Conservation (phyloP, 441 rosid species). For the Populus hybrid region DNA sequence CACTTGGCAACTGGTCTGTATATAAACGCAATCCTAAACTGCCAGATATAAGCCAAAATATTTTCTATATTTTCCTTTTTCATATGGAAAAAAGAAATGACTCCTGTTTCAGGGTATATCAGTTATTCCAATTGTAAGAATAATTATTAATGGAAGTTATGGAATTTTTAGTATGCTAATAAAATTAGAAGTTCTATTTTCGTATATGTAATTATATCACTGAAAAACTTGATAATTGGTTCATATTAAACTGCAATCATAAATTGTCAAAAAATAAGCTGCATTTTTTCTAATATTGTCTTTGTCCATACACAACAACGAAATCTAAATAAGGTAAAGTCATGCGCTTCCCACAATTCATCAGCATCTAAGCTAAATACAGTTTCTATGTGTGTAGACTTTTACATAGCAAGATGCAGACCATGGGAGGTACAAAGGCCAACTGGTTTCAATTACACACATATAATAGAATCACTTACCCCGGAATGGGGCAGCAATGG, state of each 20-base stretch:
- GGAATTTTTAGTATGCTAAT: background rate
- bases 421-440: background rate
- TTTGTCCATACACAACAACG: background rate
- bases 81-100: background rate
- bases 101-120: background rate
- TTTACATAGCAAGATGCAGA: slow-evolving; percentile 7
- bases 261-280: background rate
- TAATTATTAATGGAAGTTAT: background rate
- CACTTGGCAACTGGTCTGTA: background rate
- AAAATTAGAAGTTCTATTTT: background rate
- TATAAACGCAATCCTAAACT: background rate
- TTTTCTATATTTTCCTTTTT: background rate
- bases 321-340: background rate
- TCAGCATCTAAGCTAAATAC: background rate
- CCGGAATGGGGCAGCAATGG: slow-evolving; percentile 89
- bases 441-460: background rate
- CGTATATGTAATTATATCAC: too few species aligned
- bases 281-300: background rate
- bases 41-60: background rate
- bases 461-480: slow-evolving; percentile 41
- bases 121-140: background rate
- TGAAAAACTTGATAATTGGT: background rate
- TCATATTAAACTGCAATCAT: background rate
- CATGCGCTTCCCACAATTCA: background rate
- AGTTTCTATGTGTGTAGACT: background rate